Conservation (phyloP, 345 rosid genomes). For the Eucalyptus pauciflora region DNA sequence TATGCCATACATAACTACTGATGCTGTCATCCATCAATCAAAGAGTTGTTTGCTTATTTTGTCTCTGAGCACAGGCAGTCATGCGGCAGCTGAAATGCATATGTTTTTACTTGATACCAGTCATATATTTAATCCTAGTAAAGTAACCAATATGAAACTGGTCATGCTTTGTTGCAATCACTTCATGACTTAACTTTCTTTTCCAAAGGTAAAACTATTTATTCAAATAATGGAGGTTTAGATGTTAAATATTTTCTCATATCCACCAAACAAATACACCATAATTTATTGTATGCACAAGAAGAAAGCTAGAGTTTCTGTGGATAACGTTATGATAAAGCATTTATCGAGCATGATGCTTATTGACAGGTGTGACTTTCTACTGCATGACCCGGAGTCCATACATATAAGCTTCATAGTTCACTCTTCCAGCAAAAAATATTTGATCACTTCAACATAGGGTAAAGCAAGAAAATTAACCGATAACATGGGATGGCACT, state of each 20-base stretch:
- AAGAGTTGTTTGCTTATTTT: not conserved
- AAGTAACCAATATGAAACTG: not conserved
- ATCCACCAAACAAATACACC: not conserved
- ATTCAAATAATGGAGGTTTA: not conserved
- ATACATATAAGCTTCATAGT: not conserved
- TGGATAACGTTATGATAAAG: not conserved
- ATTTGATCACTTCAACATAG: not conserved
- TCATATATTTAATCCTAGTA: not conserved
- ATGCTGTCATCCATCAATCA: not conserved
- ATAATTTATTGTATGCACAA: not conserved
- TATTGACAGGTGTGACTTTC: not conserved
- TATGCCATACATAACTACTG: not conserved
- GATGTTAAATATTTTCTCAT: not conserved
- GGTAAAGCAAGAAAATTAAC: not conserved
- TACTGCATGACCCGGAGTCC: not conserved
- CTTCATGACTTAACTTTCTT: not conserved
- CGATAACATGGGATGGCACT: not conserved
- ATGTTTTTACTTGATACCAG: not conserved
- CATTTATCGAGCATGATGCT: not conserved
- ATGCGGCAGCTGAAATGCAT: not conserved
- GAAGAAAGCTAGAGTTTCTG: not conserved
- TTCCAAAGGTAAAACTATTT: not conserved
- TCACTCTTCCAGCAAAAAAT: not conserved
- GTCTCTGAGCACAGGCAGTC: not conserved
- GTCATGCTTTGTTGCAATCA: not conserved